Evolutionary conservation across 345 rosid genomes (phyloP).

Genomic region (Brassica juncea): DNA sequence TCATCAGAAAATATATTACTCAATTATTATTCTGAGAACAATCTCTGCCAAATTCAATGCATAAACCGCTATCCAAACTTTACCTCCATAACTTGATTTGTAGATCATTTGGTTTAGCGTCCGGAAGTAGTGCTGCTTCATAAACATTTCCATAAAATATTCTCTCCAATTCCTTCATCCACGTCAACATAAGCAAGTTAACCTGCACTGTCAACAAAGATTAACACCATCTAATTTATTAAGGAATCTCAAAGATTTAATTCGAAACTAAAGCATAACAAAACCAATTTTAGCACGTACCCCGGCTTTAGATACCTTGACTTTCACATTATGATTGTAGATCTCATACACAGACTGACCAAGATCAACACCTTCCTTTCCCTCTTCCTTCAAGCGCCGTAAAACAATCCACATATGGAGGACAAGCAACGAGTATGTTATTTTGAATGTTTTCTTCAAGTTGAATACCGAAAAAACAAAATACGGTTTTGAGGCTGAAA

Average conservation of each 20-base stretch:
- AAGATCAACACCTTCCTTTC: constrained; percentile 85
- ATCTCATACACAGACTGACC: constrained; percentile 90
- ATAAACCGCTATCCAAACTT: constrained; percentile 2
- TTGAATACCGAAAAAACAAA: constrained; percentile 54
- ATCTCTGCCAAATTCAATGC: background rate
- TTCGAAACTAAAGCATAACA: background rate
- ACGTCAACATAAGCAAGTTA: constrained; percentile 71
- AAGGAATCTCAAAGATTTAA: background rate
- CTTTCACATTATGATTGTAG: constrained; percentile 91
- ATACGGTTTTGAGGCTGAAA: no score
- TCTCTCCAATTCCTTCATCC: constrained; percentile 98
- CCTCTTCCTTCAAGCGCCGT: constrained; percentile 84
- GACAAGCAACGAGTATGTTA: constrained; percentile 80
- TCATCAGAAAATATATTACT: constrained; percentile 60
- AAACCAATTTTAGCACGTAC: constrained; percentile 43
- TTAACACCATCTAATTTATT: background rate
- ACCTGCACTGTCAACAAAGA: constrained; percentile 54
- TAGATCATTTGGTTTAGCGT: constrained; percentile 73
- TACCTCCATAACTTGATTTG: constrained; percentile 82
- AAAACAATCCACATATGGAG: constrained; percentile 93
- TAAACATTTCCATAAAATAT: constrained; percentile 93
- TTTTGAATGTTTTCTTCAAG: constrained; percentile 89
- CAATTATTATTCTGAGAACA: no score
- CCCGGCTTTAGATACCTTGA: constrained; percentile 95
- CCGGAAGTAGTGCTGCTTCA: constrained; percentile 83